These are phyloP conservation scores for Rhodotorula kratochvilovae DNA, from an alignment of 768 basidiomycete genomes.

Conservation along the genomic window DNA sequence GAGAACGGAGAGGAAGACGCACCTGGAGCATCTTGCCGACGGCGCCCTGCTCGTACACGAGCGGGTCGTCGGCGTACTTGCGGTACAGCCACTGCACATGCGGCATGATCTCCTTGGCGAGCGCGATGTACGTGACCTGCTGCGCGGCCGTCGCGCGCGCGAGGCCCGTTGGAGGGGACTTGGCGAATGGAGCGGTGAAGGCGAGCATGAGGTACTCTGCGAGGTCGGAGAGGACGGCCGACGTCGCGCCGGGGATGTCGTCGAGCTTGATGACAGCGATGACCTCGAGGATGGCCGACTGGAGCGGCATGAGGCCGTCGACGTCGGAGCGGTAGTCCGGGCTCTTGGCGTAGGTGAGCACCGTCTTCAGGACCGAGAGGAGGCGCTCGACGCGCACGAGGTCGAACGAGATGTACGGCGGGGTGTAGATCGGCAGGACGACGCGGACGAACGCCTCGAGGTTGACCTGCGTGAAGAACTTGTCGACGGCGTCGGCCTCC, in stretches of 20 bases:
- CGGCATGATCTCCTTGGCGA: conserved; percentile 86
- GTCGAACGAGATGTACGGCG: conserved; percentile 34
- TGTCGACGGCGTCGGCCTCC: neutral
- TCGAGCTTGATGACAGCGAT: conserved; percentile 63
- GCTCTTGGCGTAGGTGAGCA: conserved; percentile 67
- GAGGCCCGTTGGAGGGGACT: conserved; percentile 44
- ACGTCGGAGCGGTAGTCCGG: conserved; percentile 85
- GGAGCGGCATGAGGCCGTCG: conserved; percentile 58
- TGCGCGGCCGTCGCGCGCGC: conserved; percentile 5
- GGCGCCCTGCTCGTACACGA: conserved; percentile 74
- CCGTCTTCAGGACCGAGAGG: conserved; percentile 73
- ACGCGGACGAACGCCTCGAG: conserved; percentile 74
- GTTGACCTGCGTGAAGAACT: conserved; percentile 75
- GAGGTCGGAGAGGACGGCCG: conserved; percentile 75
- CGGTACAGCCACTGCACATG: conserved; percentile 71
- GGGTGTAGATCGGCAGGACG: conserved; percentile 55
- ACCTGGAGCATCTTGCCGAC: conserved; percentile 77
- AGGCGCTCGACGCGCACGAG: conserved; percentile 62
- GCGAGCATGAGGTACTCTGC: conserved; percentile 82
- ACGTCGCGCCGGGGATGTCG: conserved; percentile 50
- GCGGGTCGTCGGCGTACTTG: conserved; percentile 58
- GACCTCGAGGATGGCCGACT: conserved; percentile 70
- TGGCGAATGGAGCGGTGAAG: conserved; percentile 73
- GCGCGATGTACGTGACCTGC: conserved; percentile 72
- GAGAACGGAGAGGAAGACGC: conserved; percentile 41